These are phyloP conservation scores for Dryas alaskensis DNA, from an alignment of 306 rosid genomes.

Conservation along the genomic window DNA sequence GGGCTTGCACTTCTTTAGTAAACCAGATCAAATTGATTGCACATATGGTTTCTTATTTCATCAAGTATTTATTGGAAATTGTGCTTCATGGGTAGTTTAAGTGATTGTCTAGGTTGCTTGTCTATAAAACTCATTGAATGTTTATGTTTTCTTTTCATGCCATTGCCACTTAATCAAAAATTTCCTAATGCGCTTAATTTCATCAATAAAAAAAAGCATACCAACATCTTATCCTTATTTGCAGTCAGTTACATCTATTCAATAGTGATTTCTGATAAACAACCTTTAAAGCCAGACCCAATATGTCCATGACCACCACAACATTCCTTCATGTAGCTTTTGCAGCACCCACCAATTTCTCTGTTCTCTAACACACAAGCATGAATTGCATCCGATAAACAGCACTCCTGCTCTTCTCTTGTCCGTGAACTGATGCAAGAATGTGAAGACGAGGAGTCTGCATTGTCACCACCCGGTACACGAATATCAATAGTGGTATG, in stretches of 20 bases:
- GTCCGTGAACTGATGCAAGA: conserved; percentile 8
- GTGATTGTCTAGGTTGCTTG: too few species aligned
- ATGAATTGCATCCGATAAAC: conserved; percentile 26
- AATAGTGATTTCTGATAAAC: conserved; percentile 56
- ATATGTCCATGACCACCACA: conserved; percentile 51
- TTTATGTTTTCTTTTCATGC: neutral
- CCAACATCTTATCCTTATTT: conserved; percentile 11
- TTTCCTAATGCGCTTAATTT: conserved; percentile 14
- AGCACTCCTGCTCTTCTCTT: conserved; percentile 30
- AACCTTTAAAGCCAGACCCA: conserved; percentile 44
- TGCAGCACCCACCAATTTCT: conserved; percentile 66
- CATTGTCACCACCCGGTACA: conserved; percentile 6
- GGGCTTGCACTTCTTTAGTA: too few species aligned
- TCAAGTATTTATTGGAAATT: too few species aligned
- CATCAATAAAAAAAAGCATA: conserved; percentile 5
- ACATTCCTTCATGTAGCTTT: conserved; percentile 81
- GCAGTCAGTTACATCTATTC: conserved; percentile 41
- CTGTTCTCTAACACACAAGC: conserved; percentile 56
- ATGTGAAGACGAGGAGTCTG: conserved; percentile 10
- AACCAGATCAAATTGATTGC: too few species aligned
- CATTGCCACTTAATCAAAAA: conserved; percentile 15
- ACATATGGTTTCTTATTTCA: too few species aligned
- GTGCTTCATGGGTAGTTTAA: too few species aligned
- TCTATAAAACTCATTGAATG: neutral
- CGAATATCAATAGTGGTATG: conserved; percentile 36